A percentile compares a stretch with the other conserved stretches of the same genome.
Conservation (phyloP, 2,329 filamentous ascomycete genomes). For the Mollisiaceae sp. region DNA sequence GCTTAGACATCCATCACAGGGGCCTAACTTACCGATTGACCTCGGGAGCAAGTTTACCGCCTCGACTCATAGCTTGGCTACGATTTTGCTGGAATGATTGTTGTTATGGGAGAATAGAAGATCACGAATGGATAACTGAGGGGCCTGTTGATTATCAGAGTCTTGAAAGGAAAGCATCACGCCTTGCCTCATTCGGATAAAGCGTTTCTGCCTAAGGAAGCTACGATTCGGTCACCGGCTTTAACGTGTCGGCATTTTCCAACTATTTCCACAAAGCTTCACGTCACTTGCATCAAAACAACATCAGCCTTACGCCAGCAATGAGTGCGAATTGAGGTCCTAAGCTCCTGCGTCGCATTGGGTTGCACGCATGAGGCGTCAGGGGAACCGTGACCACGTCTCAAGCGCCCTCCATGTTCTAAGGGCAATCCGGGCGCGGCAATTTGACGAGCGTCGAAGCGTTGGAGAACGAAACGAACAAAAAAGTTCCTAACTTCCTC, state of each 20-base stretch:
- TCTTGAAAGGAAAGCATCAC: constrained; percentile 18
- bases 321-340: background rate
- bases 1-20: constrained; percentile 14
- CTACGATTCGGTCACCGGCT: background rate
- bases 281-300: background rate
- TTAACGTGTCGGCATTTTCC: background rate
- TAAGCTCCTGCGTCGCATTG: background rate
- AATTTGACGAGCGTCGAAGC: background rate
- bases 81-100: constrained; percentile 27
- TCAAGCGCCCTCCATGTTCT: background rate
- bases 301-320: background rate
- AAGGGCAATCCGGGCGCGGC: background rate
- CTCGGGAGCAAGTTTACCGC: constrained; percentile 97
- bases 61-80: constrained; percentile 87
- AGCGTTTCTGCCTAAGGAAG: constrained; percentile 2
- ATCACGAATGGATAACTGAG: constrained; percentile 23
- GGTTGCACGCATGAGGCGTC: background rate
- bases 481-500: background rate
- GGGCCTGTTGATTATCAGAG: constrained; percentile 25
- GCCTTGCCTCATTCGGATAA: constrained; percentile 16
- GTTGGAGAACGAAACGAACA: background rate
- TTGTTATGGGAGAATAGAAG: constrained; percentile 16
- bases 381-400: background rate
- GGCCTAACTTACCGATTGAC: constrained; percentile 81
- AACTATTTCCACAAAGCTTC: background rate